phyloP scores from a whole-genome alignment of 2,329 filamentous ascomycete genomes.

The Coniochaeta sp. region DNA sequence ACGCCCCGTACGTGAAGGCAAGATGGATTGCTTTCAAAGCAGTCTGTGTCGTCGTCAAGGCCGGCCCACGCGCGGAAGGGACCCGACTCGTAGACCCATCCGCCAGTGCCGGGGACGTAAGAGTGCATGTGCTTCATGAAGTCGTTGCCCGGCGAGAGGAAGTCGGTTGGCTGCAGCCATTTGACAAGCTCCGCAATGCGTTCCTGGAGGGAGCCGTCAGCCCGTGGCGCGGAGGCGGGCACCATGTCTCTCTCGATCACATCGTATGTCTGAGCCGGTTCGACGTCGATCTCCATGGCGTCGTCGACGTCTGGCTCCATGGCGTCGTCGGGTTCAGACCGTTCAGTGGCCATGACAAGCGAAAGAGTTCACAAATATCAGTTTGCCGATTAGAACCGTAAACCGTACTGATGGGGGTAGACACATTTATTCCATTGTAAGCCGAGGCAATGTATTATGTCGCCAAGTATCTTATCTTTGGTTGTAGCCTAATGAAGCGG shows the following conservation, averaged over 20 bases:
- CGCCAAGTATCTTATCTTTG: too few species aligned
- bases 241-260: not conserved
- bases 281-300: not conserved
- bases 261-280: not conserved
- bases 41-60: not conserved
- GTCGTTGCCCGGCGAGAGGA: not conserved
- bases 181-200: not conserved
- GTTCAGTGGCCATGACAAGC: too few species aligned
- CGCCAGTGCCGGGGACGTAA: not conserved
- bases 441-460: too few species aligned
- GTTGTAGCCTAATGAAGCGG: too few species aligned
- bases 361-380: too few species aligned
- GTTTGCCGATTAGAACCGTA: too few species aligned
- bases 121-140: not conserved
- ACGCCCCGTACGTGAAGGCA: constrained; percentile 4
- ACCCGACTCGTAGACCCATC: not conserved
- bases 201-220: not conserved
- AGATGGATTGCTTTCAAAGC: too few species aligned
- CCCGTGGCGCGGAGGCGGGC: not conserved
- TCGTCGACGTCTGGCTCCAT: too few species aligned
- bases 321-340: too few species aligned
- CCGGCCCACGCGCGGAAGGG: not conserved
- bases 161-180: not conserved
- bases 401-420: too few species aligned
- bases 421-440: too few species aligned